Conservation (phyloP, 139 green algal species). For the Desmodesmus armatus region DNA sequence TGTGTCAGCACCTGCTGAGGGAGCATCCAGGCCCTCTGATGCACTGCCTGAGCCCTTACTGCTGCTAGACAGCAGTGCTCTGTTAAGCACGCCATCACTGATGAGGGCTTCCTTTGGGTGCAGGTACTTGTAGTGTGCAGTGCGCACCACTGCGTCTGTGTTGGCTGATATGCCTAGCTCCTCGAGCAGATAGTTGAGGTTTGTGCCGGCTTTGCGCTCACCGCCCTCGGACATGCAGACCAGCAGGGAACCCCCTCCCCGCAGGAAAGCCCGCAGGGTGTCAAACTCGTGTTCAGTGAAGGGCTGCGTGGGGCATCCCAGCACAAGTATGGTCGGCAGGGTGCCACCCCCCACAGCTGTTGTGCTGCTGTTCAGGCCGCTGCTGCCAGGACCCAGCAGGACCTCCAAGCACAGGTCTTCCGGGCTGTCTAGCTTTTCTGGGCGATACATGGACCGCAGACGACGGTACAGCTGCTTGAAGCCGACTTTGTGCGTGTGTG, state of each 20-base stretch:
- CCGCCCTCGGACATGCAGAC: conserved; percentile 75
- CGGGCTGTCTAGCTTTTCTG: conserved; percentile 62
- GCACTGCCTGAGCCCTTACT: background rate
- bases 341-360: background rate
- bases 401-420: conserved; percentile 48
- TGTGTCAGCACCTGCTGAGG: background rate
- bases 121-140: conserved; percentile 81
- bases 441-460: conserved; percentile 61
- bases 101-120: conserved; percentile 91
- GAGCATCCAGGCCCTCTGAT: background rate
- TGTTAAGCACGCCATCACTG: conserved; percentile 85
- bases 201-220: conserved; percentile 69
- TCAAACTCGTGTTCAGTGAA: conserved; percentile 77
- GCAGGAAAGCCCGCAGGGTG: conserved; percentile 70
- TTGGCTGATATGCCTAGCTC: conserved; percentile 84
- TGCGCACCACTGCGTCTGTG: conserved; percentile 78
- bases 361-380: conserved; percentile 27
- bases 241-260: conserved; percentile 74
- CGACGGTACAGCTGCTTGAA: conserved; percentile 82
- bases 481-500: conserved; percentile 68
- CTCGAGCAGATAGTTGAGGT: conserved; percentile 88
- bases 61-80: conserved; percentile 61
- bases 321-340: conserved; percentile 70
- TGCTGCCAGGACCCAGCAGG: conserved; percentile 26
- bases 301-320: conserved; percentile 77